phyloP scores from a whole-genome alignment of 495 filamentous ascomycete genomes.

The Xylaria acuta region DNA sequence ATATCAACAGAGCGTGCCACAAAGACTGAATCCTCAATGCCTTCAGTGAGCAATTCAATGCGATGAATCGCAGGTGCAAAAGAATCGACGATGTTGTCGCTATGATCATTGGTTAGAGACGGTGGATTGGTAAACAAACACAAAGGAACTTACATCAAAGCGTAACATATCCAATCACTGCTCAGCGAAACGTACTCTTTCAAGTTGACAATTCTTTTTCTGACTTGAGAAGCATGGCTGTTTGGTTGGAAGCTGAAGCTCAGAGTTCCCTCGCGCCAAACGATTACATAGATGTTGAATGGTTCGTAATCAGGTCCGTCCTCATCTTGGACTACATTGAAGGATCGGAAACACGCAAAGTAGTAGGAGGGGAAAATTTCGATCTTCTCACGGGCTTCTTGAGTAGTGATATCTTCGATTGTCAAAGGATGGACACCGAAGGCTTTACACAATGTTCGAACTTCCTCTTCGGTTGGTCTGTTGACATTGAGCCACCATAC shows the following conservation, averaged over 20 bases:
- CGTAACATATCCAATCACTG: conserved; percentile 98
- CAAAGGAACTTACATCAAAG: conserved; percentile 76
- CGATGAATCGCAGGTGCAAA: conserved; percentile 88
- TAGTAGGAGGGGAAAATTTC: conserved; percentile 98
- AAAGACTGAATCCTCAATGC: conserved; percentile 94
- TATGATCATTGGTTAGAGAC: conserved; percentile 40
- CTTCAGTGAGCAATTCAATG: conserved; percentile 86
- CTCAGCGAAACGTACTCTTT: conserved; percentile 92
- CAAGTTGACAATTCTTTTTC: conserved; percentile 88
- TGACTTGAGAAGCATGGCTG: conserved; percentile 83
- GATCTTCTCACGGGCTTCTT: conserved; percentile 96
- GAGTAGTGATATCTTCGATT: conserved; percentile 90
- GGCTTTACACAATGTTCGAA: conserved; percentile 84
- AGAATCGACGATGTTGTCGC: conserved; percentile 95
- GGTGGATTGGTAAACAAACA: not conserved
- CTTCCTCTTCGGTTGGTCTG: conserved; percentile 87
- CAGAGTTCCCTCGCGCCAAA: conserved; percentile 93
- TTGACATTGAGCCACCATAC: conserved; percentile 97
- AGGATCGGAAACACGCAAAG: conserved; percentile 95
- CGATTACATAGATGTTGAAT: conserved; percentile 93
- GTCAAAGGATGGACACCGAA: conserved; percentile 95
- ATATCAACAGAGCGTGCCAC: conserved; percentile 88
- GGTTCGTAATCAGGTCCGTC: conserved; percentile 87
- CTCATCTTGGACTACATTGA: conserved; percentile 67
- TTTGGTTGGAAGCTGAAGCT: conserved; percentile 91